These are phyloP conservation scores for Yarrowia divulgata DNA, from an alignment of 805 yeast species.

Conservation along the genomic window DNA sequence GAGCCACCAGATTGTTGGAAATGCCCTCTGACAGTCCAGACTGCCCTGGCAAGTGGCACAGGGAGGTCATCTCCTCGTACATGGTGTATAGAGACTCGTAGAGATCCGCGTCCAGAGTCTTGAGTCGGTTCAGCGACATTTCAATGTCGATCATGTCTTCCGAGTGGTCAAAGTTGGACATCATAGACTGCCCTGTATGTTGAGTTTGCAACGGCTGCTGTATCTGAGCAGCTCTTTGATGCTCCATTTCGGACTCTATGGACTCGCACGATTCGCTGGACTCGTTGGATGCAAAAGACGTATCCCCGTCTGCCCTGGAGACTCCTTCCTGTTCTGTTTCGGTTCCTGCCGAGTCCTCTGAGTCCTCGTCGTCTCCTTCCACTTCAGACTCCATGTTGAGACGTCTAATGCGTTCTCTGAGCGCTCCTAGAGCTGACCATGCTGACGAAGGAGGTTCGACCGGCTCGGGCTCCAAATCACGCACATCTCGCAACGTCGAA, in stretches of 20 bases:
- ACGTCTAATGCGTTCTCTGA: conserved; percentile 22
- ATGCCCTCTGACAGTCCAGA: conserved; percentile 18
- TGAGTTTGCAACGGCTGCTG: background rate
- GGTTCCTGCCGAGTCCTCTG: conserved; percentile 7
- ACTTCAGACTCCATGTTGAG: conserved; percentile 35
- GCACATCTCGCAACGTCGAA: conserved; percentile 11
- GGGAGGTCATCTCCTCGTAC: conserved; percentile 31
- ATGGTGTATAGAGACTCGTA: conserved; percentile 17
- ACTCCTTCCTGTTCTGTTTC: conserved; percentile 17
- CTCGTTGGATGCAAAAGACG: conserved; percentile 26
- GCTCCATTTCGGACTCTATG: conserved; percentile 31
- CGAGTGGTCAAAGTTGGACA: conserved; percentile 25
- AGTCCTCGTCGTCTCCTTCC: conserved; percentile 6
- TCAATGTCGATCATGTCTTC: conserved; percentile 36
- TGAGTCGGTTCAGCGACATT: conserved; percentile 24
- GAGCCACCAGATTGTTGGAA: conserved; percentile 31
- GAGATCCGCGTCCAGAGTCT: conserved; percentile 11
- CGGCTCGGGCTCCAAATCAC: conserved; percentile 10
- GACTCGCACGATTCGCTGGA: conserved; percentile 18
- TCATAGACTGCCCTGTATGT: background rate
- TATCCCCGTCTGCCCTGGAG: conserved; percentile 4
- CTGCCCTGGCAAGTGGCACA: conserved; percentile 20
- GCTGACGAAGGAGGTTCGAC: conserved; percentile 7
- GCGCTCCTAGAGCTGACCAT: conserved; percentile 27
- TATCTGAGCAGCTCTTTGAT: conserved; percentile 5